Evolutionary conservation across 805 yeast species (phyloP).

Genomic region (Starmerella cellae): DNA sequence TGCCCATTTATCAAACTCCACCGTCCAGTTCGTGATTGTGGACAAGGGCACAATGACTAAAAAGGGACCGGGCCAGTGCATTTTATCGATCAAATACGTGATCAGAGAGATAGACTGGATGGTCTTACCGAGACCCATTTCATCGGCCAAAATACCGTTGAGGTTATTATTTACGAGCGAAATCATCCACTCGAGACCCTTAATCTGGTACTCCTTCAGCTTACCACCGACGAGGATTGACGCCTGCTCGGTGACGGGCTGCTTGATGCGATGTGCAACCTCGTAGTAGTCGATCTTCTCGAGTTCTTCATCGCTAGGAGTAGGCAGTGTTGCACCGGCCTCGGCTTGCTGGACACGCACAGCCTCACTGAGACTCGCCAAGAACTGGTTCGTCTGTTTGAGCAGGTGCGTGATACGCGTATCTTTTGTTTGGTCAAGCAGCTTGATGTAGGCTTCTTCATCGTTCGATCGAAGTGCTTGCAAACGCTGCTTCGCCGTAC

Average conservation of each 20-base stretch:
- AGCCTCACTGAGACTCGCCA: slow-evolving; percentile 80
- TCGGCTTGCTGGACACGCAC: slow-evolving; percentile 68
- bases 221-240: slow-evolving; percentile 76
- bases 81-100: slow-evolving; percentile 66
- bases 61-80: slow-evolving; percentile 70
- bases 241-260: slow-evolving; percentile 70
- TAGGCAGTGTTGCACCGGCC: slow-evolving; percentile 14
- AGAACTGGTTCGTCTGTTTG: slow-evolving; percentile 79
- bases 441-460: slow-evolving; percentile 91
- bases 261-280: slow-evolving; percentile 82
- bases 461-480: slow-evolving; percentile 93
- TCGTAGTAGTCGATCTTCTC: slow-evolving; percentile 72
- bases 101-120: slow-evolving; percentile 84
- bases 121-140: slow-evolving; percentile 97
- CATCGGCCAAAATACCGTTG: slow-evolving; percentile 94
- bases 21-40: slow-evolving; percentile 87
- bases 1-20: slow-evolving; percentile 97
- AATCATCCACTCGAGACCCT: slow-evolving; percentile 98
- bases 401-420: slow-evolving; percentile 92
- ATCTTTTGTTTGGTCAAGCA: slow-evolving; percentile 92
- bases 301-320: slow-evolving; percentile 25
- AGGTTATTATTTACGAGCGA: slow-evolving; percentile 83
- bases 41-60: slow-evolving; percentile 89
- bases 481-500: slow-evolving; percentile 93
- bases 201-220: slow-evolving; percentile 81